phyloP scores from a whole-genome alignment of 192 early-diverging fungal genomes.

The Entomortierella chlamydospora region DNA sequence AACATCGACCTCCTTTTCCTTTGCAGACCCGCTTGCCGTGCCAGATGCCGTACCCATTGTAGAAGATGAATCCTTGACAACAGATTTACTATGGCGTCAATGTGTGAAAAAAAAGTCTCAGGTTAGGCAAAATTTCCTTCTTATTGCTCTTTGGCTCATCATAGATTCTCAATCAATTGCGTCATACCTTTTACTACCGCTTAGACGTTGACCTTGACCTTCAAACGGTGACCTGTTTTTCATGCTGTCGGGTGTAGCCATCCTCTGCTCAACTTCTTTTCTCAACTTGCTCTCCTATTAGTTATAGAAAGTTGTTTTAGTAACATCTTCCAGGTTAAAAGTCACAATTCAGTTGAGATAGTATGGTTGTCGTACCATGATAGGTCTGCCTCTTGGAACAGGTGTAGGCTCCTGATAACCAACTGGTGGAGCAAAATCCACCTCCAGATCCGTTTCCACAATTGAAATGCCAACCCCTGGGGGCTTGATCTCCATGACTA shows the following conservation, averaged over 20 bases:
- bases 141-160: too few relatives aligned
- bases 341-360: too few relatives aligned
- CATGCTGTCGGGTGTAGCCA: slow-evolving; percentile 29
- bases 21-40: too few relatives aligned
- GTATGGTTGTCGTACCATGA: slow-evolving; percentile 32
- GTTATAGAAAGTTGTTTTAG: not conserved
- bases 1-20: slow-evolving; percentile 33
- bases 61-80: slow-evolving; percentile 6
- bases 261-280: slow-evolving; percentile 46
- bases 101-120: too few relatives aligned
- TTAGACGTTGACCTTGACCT: slow-evolving; percentile 56
- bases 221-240: slow-evolving; percentile 53
- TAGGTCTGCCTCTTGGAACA: slow-evolving; percentile 31
- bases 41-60: not conserved
- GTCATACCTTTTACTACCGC: slow-evolving; percentile 52
- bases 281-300: slow-evolving; percentile 56
- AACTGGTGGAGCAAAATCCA: slow-evolving; percentile 96
- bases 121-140: too few relatives aligned
- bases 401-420: slow-evolving; percentile 92
- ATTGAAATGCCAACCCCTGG: slow-evolving; percentile 86
- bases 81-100: slow-evolving; percentile 24
- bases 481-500: slow-evolving; percentile 92
- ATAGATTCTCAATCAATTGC: too few relatives aligned
- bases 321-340: too few relatives aligned
- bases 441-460: slow-evolving; percentile 97